phyloP scores from a whole-genome alignment of 805 yeast genomes.

The Yarrowia bubula region DNA sequence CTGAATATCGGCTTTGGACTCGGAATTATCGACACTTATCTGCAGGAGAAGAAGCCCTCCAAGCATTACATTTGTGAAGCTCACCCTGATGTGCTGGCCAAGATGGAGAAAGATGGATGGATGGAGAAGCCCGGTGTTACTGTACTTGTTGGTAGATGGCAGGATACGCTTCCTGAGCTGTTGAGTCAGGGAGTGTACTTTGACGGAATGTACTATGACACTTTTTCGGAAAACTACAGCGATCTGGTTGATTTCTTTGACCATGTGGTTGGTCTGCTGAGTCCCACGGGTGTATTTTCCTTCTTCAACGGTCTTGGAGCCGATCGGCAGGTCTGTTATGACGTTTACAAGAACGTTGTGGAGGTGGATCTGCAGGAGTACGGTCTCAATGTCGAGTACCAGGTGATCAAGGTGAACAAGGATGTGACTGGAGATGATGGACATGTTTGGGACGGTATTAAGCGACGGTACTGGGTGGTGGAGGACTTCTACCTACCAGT shows the following conservation, averaged over 20 bases:
- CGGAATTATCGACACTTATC: constrained; percentile 89
- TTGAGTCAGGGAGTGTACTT: constrained; percentile 67
- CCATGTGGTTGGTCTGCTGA: constrained; percentile 72
- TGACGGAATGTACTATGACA: constrained; percentile 91
- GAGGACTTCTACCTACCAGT: constrained; percentile 38
- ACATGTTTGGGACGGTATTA: constrained; percentile 42
- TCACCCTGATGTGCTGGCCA: constrained; percentile 81
- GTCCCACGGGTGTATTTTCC: constrained; percentile 80
- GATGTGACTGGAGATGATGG: constrained; percentile 28
- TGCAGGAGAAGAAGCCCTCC: constrained; percentile 57
- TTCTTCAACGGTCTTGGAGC: constrained; percentile 92
- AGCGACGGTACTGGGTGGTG: constrained; percentile 40
- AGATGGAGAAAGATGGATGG: constrained; percentile 79
- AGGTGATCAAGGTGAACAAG: constrained; percentile 38
- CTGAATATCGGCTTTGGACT: constrained; percentile 92
- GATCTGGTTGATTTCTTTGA: constrained; percentile 89
- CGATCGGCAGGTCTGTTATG: constrained; percentile 69
- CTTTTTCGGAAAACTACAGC: constrained; percentile 85
- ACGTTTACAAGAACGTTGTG: constrained; percentile 81
- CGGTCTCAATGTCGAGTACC: constrained; percentile 67
- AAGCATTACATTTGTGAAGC: constrained; percentile 90
- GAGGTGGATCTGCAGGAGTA: constrained; percentile 75
- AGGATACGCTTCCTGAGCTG: constrained; percentile 67
- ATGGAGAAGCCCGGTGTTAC: constrained; percentile 67
- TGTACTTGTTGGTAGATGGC: constrained; percentile 89